Conservation (phyloP, 352 stramenopile genomes). For the Aphanomyces stellatus region DNA sequence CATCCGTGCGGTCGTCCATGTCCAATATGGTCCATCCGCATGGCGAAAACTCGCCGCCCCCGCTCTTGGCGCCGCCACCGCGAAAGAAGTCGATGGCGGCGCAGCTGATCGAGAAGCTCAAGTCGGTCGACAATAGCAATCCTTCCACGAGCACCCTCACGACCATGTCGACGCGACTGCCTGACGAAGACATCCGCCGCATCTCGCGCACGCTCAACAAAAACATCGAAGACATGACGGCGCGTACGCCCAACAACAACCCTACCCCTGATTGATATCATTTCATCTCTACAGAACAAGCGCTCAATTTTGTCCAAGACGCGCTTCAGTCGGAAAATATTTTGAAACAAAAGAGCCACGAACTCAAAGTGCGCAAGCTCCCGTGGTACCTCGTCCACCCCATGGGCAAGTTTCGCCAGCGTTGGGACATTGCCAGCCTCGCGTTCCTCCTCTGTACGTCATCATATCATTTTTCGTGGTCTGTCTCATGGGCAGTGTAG, state of each 20-base stretch:
- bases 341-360: conserved; percentile 78
- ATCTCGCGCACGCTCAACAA: conserved; percentile 9
- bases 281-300: conserved; percentile 66
- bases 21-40: background rate
- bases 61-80: no score
- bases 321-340: conserved; percentile 70
- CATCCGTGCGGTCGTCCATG: background rate
- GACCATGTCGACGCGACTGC: background rate
- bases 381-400: conserved; percentile 67
- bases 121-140: background rate
- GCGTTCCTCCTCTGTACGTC: conserved; percentile 61
- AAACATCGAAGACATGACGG: conserved; percentile 12
- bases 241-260: no score
- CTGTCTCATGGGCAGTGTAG: conserved; percentile 21
- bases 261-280: no score
- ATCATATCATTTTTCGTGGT: background rate
- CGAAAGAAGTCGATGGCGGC: background rate
- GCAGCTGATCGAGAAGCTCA: background rate
- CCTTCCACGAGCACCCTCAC: background rate
- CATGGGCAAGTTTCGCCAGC: conserved; percentile 58
- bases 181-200: background rate
- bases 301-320: conserved; percentile 64
- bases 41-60: no score
- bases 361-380: conserved; percentile 76
- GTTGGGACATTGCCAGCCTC: conserved; percentile 65